Base-by-base conservation (phyloP, 1,139 yeast genomes). In the Pichia sp. region DNA sequence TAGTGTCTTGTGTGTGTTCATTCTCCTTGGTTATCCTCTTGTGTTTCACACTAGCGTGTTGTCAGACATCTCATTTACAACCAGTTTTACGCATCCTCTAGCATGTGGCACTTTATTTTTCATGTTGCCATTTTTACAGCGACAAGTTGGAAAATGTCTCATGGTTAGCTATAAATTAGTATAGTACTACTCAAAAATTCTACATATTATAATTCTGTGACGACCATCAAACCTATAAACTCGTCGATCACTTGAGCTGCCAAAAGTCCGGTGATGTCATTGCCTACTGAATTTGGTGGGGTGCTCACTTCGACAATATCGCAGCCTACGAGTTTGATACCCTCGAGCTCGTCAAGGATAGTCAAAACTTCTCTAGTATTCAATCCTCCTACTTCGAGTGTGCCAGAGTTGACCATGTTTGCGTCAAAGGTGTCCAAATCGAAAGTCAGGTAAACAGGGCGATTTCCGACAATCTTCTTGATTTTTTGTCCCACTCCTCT, bases 221-320 rank as follows among this genome's bases (percentile, higher is more conserved):
- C 66, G 8, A 59, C 65, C 75, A 79, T 73, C 41, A 79, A 63
- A 6, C 79, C 79, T 53, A 79, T 62, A 28, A 78, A 63, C 2
- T 78, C 71, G 58, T 79, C 83, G 30, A 79, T 70, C 13, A 78
- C 79, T 16, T 76, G 76, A 1, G 82, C 77, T 1, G 83, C 85
- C 0, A 81, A 76, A 55, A 79, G 70, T 52, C 75, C 71, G 1
- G 84, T 79, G 47, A 74, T 74, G 49, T 72, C 82, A 22, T 75
- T 68, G 52, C 73, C 75, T 19, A 54, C 46, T 23, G 76, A 68
- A 57, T 77, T 82, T 50, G 70, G 78, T 0, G 81, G 79, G 1
- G 83, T 82, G 56, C 78, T 73, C 2, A 79, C 83, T 61, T 79
- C 84, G 4, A 79, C 83, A n/a, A 79, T 75, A 59, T 79, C 84